A percentile compares a stretch with the other conserved stretches of the same genome.
These are phyloP conservation scores for Ustilago xerochloae DNA, from an alignment of 1,284 basidiomycete genomes.

Conservation along the genomic window DNA sequence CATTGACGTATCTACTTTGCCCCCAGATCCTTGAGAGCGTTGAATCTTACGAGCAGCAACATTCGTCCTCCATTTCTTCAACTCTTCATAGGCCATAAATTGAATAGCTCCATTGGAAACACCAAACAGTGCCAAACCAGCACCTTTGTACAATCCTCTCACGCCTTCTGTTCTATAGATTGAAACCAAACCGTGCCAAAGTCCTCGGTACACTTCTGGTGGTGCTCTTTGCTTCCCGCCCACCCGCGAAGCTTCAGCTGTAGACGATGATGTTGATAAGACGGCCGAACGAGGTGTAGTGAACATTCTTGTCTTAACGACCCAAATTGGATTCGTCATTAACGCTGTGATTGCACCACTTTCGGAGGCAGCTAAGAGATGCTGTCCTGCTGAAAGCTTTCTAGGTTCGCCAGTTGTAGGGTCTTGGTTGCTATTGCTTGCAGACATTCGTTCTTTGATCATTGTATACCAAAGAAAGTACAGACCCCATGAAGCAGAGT, in stretches of 20 bases:
- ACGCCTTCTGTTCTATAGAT: constrained; percentile 74
- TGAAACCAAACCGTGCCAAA: constrained; percentile 54
- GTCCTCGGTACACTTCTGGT: constrained; percentile 52
- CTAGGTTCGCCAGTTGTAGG: constrained; percentile 17
- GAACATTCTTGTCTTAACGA: constrained; percentile 97
- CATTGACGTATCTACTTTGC: constrained; percentile 17
- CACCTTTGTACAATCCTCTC: constrained; percentile 86
- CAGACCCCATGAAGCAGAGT: constrained; percentile 95
- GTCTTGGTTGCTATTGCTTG: constrained; percentile 9
- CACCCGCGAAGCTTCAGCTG: too few relatives aligned
- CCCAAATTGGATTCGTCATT: constrained; percentile 98
- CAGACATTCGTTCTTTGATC: constrained; percentile 76
- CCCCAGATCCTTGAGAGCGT: neutral
- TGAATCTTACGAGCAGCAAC: constrained; percentile 25
- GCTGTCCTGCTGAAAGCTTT: constrained; percentile 78
- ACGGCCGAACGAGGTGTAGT: constrained; percentile 74
- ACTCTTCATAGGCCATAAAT: constrained; percentile 95
- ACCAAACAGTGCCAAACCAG: constrained; percentile 87
- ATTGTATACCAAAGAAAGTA: constrained; percentile 99
- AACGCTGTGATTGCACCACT: constrained; percentile 91
- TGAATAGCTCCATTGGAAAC: constrained; percentile 96
- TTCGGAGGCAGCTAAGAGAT: constrained; percentile 90
- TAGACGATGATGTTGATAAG: constrained; percentile 4
- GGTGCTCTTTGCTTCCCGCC: constrained; percentile 8
- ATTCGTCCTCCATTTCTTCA: constrained; percentile 82